These are phyloP conservation scores for Dujonia santamariae DNA, from an alignment of 1,139 yeast genomes.

Conservation along the genomic window DNA sequence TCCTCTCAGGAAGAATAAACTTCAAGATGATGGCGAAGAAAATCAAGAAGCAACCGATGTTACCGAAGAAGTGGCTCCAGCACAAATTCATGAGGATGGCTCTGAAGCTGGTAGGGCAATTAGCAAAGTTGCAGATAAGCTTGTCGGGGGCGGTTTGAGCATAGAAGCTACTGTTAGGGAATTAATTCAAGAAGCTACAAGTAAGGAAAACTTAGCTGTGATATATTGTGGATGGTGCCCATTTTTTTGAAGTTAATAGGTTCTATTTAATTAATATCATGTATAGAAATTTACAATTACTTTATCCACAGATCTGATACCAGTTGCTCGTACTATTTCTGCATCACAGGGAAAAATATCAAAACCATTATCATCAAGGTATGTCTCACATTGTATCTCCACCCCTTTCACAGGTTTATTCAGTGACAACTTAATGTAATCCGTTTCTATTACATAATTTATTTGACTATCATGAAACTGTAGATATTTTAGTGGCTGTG, in stretches of 20 bases:
- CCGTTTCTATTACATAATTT: constrained; percentile 14
- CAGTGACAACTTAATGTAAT: constrained; percentile 18
- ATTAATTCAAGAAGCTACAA: constrained; percentile 73
- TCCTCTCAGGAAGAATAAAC: constrained; percentile 56
- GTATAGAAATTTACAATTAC: constrained; percentile 12
- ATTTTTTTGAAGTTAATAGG: constrained; percentile 29
- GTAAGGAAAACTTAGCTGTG: constrained; percentile 62
- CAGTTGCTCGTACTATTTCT: constrained; percentile 14
- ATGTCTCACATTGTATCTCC: constrained; percentile 16
- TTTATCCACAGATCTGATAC: constrained; percentile 11
- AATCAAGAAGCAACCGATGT: constrained; percentile 7
- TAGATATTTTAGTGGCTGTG: constrained; percentile 49
- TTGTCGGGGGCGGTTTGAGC: constrained; percentile 65
- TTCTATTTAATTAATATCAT: background rate
- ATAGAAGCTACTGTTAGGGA: constrained; percentile 84
- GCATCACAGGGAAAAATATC: constrained; percentile 40
- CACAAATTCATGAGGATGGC: constrained; percentile 47
- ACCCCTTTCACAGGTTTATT: constrained; percentile 43
- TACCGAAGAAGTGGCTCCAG: constrained; percentile 13
- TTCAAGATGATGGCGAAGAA: constrained; percentile 43
- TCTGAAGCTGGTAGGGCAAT: constrained; percentile 83
- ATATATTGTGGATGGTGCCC: constrained; percentile 86
- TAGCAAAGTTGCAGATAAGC: constrained; percentile 65
- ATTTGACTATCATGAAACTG: constrained; percentile 22
- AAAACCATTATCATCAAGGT: constrained; percentile 39